A percentile compares a stretch with the other conserved stretches of the same genome.
These are phyloP conservation scores for Alternaria brassicae DNA, from an alignment of 2,329 filamentous ascomycete genomes.

Conservation along the genomic window DNA sequence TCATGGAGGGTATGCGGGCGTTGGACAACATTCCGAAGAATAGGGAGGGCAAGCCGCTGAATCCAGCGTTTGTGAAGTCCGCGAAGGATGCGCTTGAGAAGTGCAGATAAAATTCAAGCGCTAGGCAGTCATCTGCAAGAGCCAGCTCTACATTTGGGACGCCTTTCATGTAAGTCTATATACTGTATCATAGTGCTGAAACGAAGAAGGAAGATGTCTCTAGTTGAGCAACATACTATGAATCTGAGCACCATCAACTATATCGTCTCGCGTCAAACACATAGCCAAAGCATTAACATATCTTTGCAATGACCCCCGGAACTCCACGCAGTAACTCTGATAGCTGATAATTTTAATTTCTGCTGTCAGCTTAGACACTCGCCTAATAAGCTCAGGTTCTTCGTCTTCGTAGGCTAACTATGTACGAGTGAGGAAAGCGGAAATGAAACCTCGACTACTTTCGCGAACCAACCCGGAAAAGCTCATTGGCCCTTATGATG, in stretches of 20 bases:
- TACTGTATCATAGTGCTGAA: background rate
- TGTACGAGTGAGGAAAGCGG: no score
- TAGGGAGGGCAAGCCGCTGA: slow-evolving; percentile 3
- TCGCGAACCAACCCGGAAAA: no score
- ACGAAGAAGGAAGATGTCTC: background rate
- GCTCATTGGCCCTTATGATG: no score
- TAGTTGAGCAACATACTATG: background rate
- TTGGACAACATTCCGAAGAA: slow-evolving; percentile 11
- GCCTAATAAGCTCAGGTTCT: no score
- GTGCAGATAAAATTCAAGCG: background rate
- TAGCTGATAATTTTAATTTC: no score
- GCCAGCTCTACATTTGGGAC: background rate
- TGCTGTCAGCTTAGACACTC: no score
- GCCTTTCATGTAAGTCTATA: background rate
- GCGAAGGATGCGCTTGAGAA: slow-evolving; percentile 3
- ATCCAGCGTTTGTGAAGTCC: background rate
- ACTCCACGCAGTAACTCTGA: no score
- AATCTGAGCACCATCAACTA: background rate
- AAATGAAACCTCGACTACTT: no score
- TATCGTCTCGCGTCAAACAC: background rate
- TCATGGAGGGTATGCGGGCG: slow-evolving; percentile 12
- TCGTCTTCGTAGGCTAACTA: no score
- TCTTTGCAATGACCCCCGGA: no score
- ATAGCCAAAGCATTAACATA: no score
- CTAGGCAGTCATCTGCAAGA: background rate